These are phyloP conservation scores for Collariella sp. DNA, from an alignment of 495 filamentous ascomycete species.

Conservation along the genomic window DNA sequence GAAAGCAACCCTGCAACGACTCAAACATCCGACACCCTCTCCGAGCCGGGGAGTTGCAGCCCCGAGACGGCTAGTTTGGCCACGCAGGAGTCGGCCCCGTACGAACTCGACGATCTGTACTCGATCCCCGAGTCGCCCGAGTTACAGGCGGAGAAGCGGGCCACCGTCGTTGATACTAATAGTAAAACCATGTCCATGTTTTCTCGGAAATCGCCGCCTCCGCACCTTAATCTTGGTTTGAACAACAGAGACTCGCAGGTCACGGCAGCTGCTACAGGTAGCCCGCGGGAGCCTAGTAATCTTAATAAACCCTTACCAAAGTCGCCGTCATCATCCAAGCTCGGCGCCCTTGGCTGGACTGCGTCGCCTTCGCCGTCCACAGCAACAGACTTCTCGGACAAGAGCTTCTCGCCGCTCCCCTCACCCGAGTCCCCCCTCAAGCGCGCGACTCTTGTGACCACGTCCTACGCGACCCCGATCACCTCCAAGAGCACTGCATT, in stretches of 20 bases:
- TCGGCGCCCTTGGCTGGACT: slow-evolving; percentile 46
- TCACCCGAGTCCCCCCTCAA: slow-evolving; percentile 35
- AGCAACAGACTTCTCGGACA: slow-evolving; percentile 40
- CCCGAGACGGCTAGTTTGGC: slow-evolving; percentile 27
- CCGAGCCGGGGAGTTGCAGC: slow-evolving; percentile 31
- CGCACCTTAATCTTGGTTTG: slow-evolving; percentile 37
- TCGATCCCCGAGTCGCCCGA: slow-evolving; percentile 17
- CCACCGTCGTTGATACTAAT: slow-evolving; percentile 27
- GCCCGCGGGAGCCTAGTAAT: slow-evolving; percentile 18
- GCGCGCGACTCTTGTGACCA: slow-evolving; percentile 23
- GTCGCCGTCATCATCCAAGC: slow-evolving; percentile 44
- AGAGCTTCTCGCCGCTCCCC: slow-evolving; percentile 42
- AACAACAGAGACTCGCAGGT: slow-evolving; percentile 25
- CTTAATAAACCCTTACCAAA: slow-evolving; percentile 46
- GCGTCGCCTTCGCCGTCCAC: slow-evolving; percentile 35
- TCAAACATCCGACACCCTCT: slow-evolving; percentile 28
- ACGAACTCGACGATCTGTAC: slow-evolving; percentile 29
- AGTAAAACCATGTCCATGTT: slow-evolving; percentile 36
- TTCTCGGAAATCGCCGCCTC: slow-evolving; percentile 40
- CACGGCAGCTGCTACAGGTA: slow-evolving; percentile 13
- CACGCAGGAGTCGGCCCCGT: slow-evolving; percentile 24
- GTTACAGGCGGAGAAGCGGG: slow-evolving; percentile 13
- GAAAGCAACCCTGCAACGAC: slow-evolving; percentile 29
- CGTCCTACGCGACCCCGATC: slow-evolving; percentile 32
- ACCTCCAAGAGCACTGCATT: slow-evolving; percentile 27